A percentile compares a stretch with the other conserved stretches of the same genome.
Evolutionary conservation across 2,329 filamentous ascomycete genomes (phyloP).

Genomic region (Penicillium brasilianum): DNA sequence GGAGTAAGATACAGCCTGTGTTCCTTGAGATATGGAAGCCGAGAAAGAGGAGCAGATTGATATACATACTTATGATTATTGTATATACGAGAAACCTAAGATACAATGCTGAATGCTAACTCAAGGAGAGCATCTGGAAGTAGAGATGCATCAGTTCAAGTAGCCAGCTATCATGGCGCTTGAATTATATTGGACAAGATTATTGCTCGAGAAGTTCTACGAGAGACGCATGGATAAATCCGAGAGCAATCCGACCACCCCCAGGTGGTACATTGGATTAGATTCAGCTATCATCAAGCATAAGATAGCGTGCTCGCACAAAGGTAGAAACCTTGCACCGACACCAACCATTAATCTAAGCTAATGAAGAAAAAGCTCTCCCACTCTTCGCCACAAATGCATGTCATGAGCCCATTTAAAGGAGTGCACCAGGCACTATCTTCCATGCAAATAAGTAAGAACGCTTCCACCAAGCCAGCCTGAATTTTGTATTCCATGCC

Average conservation of each 20-base stretch:
- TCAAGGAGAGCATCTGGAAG: background rate
- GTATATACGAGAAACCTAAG: no score
- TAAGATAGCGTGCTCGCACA: background rate
- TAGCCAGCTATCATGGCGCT: no score
- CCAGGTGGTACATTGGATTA: background rate
- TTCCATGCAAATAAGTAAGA: conserved; percentile 27
- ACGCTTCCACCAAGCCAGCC: conserved; percentile 23
- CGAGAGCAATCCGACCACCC: background rate
- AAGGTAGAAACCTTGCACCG: background rate
- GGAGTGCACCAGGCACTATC: conserved; percentile 29
- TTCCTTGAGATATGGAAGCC: background rate
- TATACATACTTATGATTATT: no score
- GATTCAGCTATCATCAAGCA: background rate
- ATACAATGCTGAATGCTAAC: no score
- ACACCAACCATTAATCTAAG: conserved; percentile 14
- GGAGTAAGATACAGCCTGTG: no score
- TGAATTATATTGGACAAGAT: no score
- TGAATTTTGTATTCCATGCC: conserved; percentile 12
- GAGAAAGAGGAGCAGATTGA: background rate
- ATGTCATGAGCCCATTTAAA: conserved; percentile 22
- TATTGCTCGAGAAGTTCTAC: background rate
- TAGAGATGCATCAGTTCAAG: background rate
- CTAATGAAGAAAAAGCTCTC: background rate
- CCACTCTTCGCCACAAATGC: conserved; percentile 22
- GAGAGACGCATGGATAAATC: background rate